A percentile compares a stretch with the other conserved stretches of the same genome.
Evolutionary conservation across 2,329 filamentous ascomycete species (phyloP).

Genomic region (Passalora sequoiae): DNA sequence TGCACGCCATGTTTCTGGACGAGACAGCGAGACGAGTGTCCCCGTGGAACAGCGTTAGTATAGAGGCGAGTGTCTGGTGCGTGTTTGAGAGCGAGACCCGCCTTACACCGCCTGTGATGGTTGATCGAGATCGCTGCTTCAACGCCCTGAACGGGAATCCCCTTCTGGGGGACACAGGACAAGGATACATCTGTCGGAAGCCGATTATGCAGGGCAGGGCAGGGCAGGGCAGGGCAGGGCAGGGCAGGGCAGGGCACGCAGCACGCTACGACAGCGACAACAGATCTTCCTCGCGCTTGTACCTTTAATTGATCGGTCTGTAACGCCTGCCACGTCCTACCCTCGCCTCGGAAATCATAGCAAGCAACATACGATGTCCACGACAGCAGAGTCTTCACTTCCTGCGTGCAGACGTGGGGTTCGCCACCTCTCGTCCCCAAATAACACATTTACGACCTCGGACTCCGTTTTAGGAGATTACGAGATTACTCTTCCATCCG

Average conservation of each 20-base stretch:
- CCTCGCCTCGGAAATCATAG: neutral
- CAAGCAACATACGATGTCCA: neutral
- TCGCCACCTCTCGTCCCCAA: neutral
- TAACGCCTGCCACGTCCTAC: neutral
- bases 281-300: no score
- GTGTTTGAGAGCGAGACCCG: constrained; percentile 4
- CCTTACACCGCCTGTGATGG: constrained; percentile 3
- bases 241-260: no score
- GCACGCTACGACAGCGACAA: no score
- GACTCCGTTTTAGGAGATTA: neutral
- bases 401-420: neutral
- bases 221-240: no score
- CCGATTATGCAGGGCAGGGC: neutral
- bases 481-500: neutral
- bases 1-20: no score
- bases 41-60: neutral
- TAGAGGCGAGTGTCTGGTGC: constrained; percentile 3
- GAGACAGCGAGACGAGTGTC: constrained; percentile 4
- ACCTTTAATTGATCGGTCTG: neutral
- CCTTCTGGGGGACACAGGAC: neutral
- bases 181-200: neutral
- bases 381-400: neutral
- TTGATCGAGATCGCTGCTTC: neutral
- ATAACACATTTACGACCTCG: neutral
- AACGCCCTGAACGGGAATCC: neutral